These are phyloP conservation scores for Colletotrichum paranaense DNA, from an alignment of 2,329 filamentous ascomycete genomes.

Conservation along the genomic window DNA sequence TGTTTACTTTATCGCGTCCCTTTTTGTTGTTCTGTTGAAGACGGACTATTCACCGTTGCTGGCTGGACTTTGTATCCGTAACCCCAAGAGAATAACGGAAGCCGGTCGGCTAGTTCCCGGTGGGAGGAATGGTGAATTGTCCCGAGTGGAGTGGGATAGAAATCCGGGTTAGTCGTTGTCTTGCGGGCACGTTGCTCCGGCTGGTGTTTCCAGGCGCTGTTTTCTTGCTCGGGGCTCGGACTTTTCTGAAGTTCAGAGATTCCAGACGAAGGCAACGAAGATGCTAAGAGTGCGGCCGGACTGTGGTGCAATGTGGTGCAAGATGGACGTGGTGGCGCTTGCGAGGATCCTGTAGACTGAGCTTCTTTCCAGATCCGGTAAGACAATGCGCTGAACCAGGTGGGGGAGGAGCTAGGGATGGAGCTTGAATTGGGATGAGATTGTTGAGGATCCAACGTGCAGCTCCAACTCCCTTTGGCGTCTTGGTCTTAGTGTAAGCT, in stretches of 20 bases:
- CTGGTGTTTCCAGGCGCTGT: neutral
- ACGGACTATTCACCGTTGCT: neutral
- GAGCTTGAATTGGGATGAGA: neutral
- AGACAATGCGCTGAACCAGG: neutral
- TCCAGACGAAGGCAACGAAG: neutral
- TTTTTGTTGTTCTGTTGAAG: neutral
- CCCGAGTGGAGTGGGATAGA: neutral
- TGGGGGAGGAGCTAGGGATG: neutral
- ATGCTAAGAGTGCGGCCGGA: neutral
- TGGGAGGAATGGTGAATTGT: neutral
- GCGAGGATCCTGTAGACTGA: neutral
- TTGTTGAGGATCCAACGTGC: slow-evolving; percentile 5
- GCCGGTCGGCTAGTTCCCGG: neutral
- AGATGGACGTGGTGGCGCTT: slow-evolving; percentile 6
- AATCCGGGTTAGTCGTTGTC: neutral
- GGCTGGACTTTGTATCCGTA: neutral
- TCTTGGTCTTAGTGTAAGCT: neutral
- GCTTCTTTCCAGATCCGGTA: slow-evolving; percentile 31
- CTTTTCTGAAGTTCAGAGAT: slow-evolving; percentile 13
- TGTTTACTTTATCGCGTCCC: neutral
- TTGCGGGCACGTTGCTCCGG: slow-evolving; percentile 15
- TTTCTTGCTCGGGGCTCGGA: slow-evolving; percentile 20
- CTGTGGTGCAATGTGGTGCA: neutral
- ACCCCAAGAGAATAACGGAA: neutral
- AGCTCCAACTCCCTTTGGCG: neutral